Percentiles rank a stretch among this genome's conserved stretches.
phyloP scores from a whole-genome alignment of 2,329 filamentous ascomycete species.

The Alternaria gaisen region DNA sequence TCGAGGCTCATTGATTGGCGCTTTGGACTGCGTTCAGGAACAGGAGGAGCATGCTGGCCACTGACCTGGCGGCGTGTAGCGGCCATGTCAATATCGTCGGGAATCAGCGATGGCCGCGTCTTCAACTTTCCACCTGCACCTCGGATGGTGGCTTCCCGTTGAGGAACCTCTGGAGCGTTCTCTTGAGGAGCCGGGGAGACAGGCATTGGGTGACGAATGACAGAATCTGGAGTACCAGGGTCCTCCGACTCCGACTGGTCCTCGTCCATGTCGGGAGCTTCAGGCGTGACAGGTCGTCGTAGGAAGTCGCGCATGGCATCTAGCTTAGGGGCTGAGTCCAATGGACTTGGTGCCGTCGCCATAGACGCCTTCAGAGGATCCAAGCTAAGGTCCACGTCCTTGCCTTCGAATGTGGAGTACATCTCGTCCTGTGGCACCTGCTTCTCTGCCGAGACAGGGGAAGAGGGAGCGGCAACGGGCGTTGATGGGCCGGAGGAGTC shows the following conservation, averaged over 20 bases:
- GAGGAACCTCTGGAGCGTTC: constrained; percentile 75
- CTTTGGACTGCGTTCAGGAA: constrained; percentile 50
- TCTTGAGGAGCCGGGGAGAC: constrained; percentile 49
- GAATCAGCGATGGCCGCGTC: constrained; percentile 86
- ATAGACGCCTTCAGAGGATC: constrained; percentile 61
- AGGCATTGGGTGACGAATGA: constrained; percentile 77
- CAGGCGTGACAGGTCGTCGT: constrained; percentile 63
- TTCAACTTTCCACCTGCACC: constrained; percentile 86
- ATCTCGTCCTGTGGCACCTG: constrained; percentile 52
- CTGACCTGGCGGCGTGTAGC: constrained; percentile 87
- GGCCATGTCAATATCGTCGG: constrained; percentile 85
- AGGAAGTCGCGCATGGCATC: constrained; percentile 52
- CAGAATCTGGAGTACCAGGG: constrained; percentile 83
- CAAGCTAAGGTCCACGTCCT: constrained; percentile 65
- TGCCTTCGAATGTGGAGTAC: constrained; percentile 59
- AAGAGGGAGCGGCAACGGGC: constrained; percentile 49
- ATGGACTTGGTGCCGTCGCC: constrained; percentile 39
- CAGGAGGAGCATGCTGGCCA: constrained; percentile 66
- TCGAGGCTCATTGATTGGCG: constrained; percentile 49
- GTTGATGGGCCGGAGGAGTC: constrained; percentile 58
- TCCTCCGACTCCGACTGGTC: constrained; percentile 67
- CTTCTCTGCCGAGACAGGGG: constrained; percentile 41
- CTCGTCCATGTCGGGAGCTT: constrained; percentile 27
- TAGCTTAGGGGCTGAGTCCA: constrained; percentile 48
- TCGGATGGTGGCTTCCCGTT: constrained; percentile 87